phyloP scores from a whole-genome alignment of 225 moss, liverwort and hornwort species.

The Physcomitrellopsis africana region DNA sequence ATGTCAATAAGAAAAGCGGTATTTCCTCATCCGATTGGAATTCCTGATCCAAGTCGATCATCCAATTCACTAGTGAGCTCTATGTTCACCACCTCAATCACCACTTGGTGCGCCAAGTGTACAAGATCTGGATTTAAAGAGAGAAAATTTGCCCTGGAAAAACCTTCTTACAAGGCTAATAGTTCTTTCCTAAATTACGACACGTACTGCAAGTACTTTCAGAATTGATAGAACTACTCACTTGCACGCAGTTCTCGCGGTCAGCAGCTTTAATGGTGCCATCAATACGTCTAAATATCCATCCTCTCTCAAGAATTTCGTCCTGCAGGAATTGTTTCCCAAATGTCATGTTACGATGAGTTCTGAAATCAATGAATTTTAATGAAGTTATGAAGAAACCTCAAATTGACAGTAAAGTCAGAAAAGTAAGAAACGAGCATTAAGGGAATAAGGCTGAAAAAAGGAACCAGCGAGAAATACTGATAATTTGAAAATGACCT shows the following conservation, averaged over 20 bases:
- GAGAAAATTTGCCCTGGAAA: not conserved
- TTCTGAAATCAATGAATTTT: not conserved
- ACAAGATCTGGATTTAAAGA: not conserved
- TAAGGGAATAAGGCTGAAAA: not conserved
- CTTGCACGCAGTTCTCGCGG: slow-evolving; percentile 61
- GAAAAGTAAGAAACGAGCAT: not conserved
- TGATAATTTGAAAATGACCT: slow-evolving; percentile 41
- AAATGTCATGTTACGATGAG: not conserved
- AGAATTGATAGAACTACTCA: slow-evolving; percentile 24
- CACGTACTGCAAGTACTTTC: not conserved
- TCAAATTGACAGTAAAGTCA: not conserved
- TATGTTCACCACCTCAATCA: not conserved
- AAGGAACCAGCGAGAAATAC: not conserved
- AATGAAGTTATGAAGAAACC: not conserved
- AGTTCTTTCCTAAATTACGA: not conserved
- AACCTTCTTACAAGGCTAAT: not conserved
- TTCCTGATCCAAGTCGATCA: slow-evolving; percentile 44
- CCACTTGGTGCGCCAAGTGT: not conserved
- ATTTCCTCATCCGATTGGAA: slow-evolving; percentile 62
- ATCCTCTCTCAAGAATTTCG: slow-evolving; percentile 54
- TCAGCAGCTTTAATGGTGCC: slow-evolving; percentile 74
- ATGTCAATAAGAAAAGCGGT: slow-evolving; percentile 73
- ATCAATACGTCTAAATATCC: slow-evolving; percentile 73
- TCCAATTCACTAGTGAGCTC: not conserved
- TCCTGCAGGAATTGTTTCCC: slow-evolving; percentile 39